A percentile compares a stretch with the other conserved stretches of the same genome.
Conservation (phyloP, 176 grass and related monocot genomes). For the Oryza australiensis region DNA sequence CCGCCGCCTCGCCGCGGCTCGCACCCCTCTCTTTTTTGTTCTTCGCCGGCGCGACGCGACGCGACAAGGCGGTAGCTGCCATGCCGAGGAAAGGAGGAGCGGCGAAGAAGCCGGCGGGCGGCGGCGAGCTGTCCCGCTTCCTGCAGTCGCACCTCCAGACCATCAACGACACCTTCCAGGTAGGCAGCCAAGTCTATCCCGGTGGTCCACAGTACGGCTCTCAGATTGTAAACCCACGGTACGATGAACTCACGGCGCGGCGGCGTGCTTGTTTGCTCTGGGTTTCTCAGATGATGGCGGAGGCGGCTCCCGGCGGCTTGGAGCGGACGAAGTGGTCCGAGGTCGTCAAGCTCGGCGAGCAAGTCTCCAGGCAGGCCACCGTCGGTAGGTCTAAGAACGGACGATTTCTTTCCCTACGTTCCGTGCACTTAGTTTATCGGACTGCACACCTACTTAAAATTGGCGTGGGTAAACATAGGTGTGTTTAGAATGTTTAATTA, state of each 20-base stretch:
- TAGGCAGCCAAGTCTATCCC: constrained; percentile 15
- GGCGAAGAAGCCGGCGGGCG: constrained; percentile 34
- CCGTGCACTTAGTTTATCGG: not conserved
- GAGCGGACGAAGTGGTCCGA: constrained; percentile 79
- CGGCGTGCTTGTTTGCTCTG: not conserved
- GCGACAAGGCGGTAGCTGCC: not conserved
- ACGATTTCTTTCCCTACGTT: not conserved
- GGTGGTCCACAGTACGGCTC: not conserved
- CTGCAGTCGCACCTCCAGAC: constrained; percentile 50
- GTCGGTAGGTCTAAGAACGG: constrained; percentile 47
- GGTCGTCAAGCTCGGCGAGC: constrained; percentile 63
- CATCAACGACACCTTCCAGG: constrained; percentile 73
- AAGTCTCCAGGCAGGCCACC: constrained; percentile 87
- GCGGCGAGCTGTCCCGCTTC: constrained; percentile 55
- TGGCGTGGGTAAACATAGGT: no score
- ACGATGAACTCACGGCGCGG: not conserved
- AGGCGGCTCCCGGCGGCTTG: constrained; percentile 40
- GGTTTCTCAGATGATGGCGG: constrained; percentile 62
- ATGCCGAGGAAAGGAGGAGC: constrained; percentile 56
- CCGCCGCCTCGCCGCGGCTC: not conserved
- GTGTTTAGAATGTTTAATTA: not conserved
- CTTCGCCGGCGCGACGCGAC: not conserved
- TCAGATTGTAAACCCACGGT: not conserved
- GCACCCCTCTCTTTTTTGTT: not conserved
- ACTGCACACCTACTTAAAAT: not conserved